phyloP scores from a whole-genome alignment of 2,329 filamentous ascomycete species.

The Curvularia lunata region DNA sequence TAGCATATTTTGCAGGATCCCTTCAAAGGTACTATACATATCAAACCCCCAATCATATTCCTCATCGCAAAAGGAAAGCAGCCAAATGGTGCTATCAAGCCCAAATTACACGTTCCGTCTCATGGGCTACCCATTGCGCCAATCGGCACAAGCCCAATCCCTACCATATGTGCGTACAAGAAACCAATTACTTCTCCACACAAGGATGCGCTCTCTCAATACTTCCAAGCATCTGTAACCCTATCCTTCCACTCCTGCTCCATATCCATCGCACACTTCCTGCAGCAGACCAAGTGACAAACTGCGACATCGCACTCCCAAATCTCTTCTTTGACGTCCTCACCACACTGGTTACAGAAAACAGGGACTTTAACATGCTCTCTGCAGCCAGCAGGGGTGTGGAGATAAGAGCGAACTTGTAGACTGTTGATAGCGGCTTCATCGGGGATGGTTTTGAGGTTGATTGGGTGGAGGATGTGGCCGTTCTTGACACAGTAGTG shows the following conservation, averaged over 20 bases:
- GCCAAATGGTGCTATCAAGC: no score
- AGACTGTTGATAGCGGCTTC: conserved; percentile 24
- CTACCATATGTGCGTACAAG: not conserved
- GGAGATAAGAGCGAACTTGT: conserved; percentile 24
- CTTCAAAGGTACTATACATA: no score
- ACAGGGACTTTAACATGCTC: conserved; percentile 29
- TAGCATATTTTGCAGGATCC: no score
- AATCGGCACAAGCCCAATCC: no score
- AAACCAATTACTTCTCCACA: not conserved
- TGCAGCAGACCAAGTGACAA: conserved; percentile 28
- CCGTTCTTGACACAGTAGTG: conserved; percentile 30
- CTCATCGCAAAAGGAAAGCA: no score
- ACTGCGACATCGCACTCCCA: conserved; percentile 32
- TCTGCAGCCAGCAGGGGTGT: conserved; percentile 16
- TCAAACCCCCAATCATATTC: no score
- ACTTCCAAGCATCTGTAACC: conserved; percentile 8
- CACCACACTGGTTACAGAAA: conserved; percentile 27
- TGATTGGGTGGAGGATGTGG: conserved; percentile 29
- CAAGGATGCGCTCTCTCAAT: not conserved
- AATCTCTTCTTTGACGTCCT: conserved; percentile 23
- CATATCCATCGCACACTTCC: conserved; percentile 26
- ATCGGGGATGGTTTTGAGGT: conserved; percentile 26
- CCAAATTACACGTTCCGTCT: no score
- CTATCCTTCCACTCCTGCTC: conserved; percentile 24
- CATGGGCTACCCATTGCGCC: no score